Evolutionary conservation across 2,329 filamentous ascomycete species (phyloP).

Genomic region (Bipolaris gigantea): DNA sequence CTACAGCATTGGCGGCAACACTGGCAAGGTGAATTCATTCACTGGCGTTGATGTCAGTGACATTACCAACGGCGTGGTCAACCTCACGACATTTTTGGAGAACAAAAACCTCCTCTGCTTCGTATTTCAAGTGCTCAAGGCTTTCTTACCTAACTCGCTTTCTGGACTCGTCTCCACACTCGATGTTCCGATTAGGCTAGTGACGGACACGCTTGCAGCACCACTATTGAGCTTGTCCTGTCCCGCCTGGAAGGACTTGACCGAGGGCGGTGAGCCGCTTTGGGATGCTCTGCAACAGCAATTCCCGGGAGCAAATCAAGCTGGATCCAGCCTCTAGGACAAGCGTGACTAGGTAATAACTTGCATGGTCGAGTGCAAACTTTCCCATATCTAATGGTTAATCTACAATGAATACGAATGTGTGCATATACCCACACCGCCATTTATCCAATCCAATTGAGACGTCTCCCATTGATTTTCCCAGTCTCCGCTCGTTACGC

Average conservation of each 20-base stretch:
- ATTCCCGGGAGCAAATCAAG: conserved; percentile 15
- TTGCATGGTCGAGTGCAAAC: neutral
- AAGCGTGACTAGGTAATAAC: neutral
- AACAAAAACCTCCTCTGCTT: conserved; percentile 47
- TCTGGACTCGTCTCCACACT: conserved; percentile 31
- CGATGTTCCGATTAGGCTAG: conserved; percentile 24
- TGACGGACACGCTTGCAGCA: conserved; percentile 21
- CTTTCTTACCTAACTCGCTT: conserved; percentile 40
- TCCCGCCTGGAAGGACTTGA: conserved; percentile 29
- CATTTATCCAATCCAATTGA: no score
- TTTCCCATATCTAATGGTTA: neutral
- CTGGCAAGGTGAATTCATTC: conserved; percentile 56
- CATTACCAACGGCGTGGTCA: conserved; percentile 30
- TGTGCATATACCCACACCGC: neutral
- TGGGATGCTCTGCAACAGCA: conserved; percentile 20
- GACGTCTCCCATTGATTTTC: neutral
- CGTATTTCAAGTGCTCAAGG: conserved; percentile 40
- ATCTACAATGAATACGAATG: neutral
- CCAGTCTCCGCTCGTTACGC: no score
- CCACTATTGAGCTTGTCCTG: conserved; percentile 29
- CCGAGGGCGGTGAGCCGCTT: conserved; percentile 16
- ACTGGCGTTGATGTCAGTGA: conserved; percentile 45
- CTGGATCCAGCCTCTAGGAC: conserved; percentile 9
- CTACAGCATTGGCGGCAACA: conserved; percentile 55
- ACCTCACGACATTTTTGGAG: conserved; percentile 38